Evolutionary conservation across 2,329 filamentous ascomycete genomes (phyloP).

Genomic region (Macrophomina tecta): DNA sequence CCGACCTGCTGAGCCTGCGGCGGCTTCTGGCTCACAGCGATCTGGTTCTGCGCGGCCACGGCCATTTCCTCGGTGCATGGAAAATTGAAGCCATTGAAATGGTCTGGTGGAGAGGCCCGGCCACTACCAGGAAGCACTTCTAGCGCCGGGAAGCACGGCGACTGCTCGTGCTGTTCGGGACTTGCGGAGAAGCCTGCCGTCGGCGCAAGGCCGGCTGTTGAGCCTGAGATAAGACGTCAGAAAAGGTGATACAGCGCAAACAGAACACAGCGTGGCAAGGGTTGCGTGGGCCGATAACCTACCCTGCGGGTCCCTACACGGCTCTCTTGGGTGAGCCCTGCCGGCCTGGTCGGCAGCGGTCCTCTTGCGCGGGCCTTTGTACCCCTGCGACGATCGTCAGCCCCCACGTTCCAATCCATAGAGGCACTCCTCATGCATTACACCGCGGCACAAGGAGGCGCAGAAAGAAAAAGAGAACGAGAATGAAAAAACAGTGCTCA

Average conservation of each 20-base stretch:
- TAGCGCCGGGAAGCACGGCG: conserved; percentile 7
- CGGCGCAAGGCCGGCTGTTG: not conserved
- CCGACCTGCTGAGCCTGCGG: not conserved
- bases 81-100: not conserved
- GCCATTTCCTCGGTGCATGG: not conserved
- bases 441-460: too few relatives aligned
- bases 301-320: conserved; percentile 3
- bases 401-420: not conserved
- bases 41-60: not conserved
- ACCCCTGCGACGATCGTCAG: conserved; percentile 23
- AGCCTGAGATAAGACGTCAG: not conserved
- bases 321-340: conserved; percentile 1
- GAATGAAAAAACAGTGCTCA: not conserved
- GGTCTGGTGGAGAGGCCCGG: not conserved
- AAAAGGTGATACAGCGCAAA: not conserved
- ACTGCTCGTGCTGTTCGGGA: conserved; percentile 4
- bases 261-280: not conserved
- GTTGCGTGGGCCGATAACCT: not conserved
- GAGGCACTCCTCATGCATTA: too few relatives aligned
- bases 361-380: conserved; percentile 26
- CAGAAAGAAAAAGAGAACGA: too few relatives aligned
- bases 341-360: conserved; percentile 16
- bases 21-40: conserved; percentile 1
- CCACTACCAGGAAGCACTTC: conserved; percentile 6
- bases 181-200: not conserved